These are phyloP conservation scores for Sphagnum tenellum DNA, from an alignment of 225 moss, liverwort and hornwort species.

Conservation along the genomic window DNA sequence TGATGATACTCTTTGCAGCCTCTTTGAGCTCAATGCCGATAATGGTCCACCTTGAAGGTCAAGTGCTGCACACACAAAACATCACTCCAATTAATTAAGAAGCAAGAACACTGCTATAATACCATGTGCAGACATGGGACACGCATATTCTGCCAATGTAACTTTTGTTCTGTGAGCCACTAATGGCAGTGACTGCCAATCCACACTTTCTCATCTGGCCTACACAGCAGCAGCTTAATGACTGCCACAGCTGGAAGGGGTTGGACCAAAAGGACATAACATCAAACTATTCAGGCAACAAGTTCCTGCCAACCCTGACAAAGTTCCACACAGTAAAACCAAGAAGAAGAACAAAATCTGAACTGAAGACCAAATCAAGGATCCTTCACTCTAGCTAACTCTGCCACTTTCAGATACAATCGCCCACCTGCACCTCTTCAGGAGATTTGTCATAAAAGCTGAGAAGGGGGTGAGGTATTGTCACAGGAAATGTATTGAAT, in stretches of 20 bases:
- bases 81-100: background rate
- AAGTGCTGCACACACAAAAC: conserved; percentile 21
- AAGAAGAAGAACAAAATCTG: too few species aligned
- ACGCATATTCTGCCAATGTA: background rate
- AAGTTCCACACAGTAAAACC: too few species aligned
- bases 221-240: too few species aligned
- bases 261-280: too few species aligned
- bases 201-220: too few species aligned
- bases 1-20: conserved; percentile 27
- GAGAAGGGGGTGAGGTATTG: conserved; percentile 16
- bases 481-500: conserved; percentile 8
- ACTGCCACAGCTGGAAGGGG: too few species aligned
- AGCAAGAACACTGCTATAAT: too few species aligned
- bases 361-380: too few species aligned
- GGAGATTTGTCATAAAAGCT: conserved; percentile 1
- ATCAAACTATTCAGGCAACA: too few species aligned
- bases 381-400: too few species aligned
- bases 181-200: background rate
- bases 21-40: conserved; percentile 10
- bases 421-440: background rate
- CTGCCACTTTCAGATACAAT: background rate
- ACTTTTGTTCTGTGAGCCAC: conserved; percentile 3
- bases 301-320: too few species aligned
- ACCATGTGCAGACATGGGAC: background rate
- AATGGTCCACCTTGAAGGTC: conserved; percentile 28